phyloP scores from a whole-genome alignment of 306 rosid species.

The Oemleria cerasiformis region DNA sequence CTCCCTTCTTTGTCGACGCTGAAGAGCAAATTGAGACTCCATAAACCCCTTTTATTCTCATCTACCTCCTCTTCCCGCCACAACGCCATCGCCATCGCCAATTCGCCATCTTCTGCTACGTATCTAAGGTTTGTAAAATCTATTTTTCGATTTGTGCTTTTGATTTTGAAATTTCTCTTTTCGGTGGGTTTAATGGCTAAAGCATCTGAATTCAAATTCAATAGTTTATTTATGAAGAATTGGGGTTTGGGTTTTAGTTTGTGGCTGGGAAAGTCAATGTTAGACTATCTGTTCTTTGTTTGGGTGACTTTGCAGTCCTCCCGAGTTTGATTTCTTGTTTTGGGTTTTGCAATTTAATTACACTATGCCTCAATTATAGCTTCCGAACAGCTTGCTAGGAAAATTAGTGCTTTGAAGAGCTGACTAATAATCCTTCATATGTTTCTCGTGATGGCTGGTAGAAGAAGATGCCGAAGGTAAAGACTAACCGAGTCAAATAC shows the following conservation, averaged over 20 bases:
- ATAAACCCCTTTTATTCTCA: not conserved
- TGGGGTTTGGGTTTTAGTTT: not conserved
- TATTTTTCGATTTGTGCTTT: not conserved
- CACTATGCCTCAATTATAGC: not conserved
- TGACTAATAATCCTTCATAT: not conserved
- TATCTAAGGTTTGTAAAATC: not conserved
- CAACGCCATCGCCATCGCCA: not conserved
- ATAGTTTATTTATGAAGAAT: not conserved
- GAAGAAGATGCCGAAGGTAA: constrained; percentile 82
- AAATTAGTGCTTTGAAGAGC: not conserved
- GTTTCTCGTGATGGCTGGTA: constrained; percentile 31
- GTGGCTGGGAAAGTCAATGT: not conserved
- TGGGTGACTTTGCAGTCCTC: too few relatives aligned
- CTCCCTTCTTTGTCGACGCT: too few relatives aligned
- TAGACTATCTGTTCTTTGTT: not conserved
- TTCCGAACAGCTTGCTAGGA: not conserved
- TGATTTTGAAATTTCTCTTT: not conserved
- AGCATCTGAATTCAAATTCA: not conserved
- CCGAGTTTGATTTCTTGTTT: not conserved
- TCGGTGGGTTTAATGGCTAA: not conserved
- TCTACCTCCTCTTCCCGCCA: not conserved
- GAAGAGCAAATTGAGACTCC: too few relatives aligned
- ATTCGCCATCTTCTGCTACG: not conserved
- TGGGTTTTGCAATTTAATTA: not conserved
- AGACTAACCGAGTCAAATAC: constrained; percentile 79